Evolutionary conservation across 768 basidiomycete species (phyloP).

Genomic region (Mycena olivaceomarginata): DNA sequence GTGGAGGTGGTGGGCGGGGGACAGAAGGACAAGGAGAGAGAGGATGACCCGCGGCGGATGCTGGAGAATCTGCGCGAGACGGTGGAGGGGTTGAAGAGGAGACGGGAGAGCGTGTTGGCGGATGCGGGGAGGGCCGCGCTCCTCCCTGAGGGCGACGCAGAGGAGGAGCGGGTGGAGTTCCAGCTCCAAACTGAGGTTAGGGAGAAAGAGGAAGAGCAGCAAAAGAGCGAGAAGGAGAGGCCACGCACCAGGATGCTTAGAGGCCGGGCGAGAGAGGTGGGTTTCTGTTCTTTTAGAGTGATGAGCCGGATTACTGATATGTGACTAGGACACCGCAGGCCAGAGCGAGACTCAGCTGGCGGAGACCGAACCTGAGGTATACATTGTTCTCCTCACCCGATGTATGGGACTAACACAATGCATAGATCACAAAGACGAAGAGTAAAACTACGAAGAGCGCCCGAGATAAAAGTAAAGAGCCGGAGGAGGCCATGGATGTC

Average conservation of each 20-base stretch:
- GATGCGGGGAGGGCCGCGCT: conserved; percentile 39
- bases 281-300: neutral
- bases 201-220: conserved; percentile 41
- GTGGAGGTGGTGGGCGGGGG: neutral
- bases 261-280: conserved; percentile 2
- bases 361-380: neutral
- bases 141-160: neutral
- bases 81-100: conserved; percentile 67
- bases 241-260: conserved; percentile 15
- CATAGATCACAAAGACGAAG: neutral
- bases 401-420: neutral
- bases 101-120: conserved; percentile 50
- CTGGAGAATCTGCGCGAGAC: conserved; percentile 71
- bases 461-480: conserved; percentile 21
- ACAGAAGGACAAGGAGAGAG: conserved; percentile 51
- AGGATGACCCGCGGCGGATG: conserved; percentile 63
- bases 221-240: conserved; percentile 50
- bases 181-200: conserved; percentile 21
- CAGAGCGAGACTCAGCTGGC: neutral
- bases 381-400: neutral
- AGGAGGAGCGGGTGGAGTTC: conserved; percentile 1
- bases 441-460: neutral
- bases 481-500: conserved; percentile 26
- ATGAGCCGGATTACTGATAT: conserved; percentile 47
- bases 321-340: conserved; percentile 43